phyloP scores from a whole-genome alignment of 208 protist genomes.

The Tetramitus jugosus region DNA sequence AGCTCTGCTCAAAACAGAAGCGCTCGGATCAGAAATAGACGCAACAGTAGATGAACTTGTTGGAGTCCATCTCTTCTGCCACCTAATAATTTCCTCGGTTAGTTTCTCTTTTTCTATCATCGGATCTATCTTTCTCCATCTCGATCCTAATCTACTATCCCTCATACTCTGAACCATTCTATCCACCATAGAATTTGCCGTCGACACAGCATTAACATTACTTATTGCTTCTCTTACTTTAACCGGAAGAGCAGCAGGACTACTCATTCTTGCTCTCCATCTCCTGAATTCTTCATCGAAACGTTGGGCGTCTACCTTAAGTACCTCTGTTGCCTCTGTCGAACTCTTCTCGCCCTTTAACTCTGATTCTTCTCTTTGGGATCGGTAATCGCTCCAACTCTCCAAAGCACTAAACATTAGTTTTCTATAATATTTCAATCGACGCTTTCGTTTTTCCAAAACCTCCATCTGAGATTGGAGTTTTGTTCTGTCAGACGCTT shows the following conservation, averaged over 20 bases:
- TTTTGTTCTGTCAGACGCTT: neutral
- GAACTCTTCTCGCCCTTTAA: neutral
- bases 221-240: neutral
- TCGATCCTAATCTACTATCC: neutral
- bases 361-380: neutral
- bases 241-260: neutral
- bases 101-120: conserved; percentile 7
- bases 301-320: neutral
- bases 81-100: neutral
- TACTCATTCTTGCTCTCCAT: neutral
- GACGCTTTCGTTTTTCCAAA: neutral
- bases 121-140: neutral
- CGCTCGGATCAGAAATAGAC: too few species aligned
- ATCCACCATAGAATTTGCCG: neutral
- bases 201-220: neutral
- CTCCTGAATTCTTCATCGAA: conserved; percentile 14
- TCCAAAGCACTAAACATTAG: neutral
- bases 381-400: neutral
- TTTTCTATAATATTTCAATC: conserved; percentile 1
- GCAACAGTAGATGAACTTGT: too few species aligned
- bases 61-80: neutral
- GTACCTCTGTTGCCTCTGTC: neutral
- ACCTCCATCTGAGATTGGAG: neutral
- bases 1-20: too few species aligned
- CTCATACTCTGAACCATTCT: neutral